Conservation (phyloP, 2,329 filamentous ascomycete species). For the Furcasterigmium furcatum region DNA sequence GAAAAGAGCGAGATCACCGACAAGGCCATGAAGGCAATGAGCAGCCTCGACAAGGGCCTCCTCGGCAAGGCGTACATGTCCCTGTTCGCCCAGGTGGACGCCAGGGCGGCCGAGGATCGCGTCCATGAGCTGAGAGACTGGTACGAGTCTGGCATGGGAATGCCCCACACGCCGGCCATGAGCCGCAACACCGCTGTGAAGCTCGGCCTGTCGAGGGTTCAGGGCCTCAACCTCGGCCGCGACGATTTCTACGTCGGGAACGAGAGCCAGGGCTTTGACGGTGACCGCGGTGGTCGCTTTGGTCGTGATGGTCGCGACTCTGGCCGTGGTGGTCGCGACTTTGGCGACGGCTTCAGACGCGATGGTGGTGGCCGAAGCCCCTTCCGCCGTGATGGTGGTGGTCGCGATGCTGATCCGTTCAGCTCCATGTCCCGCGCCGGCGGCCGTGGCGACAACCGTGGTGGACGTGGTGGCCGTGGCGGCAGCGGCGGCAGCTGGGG, state of each 20-base stretch:
- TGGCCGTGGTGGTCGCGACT: slow-evolving; percentile 5
- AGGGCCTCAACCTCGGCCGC: slow-evolving; percentile 28
- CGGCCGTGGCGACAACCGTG: slow-evolving; percentile 3
- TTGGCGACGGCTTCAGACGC: slow-evolving; percentile 1
- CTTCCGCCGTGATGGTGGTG: slow-evolving; percentile 12
- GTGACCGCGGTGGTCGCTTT: slow-evolving; percentile 8
- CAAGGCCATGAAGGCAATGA: background rate
- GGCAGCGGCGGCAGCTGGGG: slow-evolving; percentile 5
- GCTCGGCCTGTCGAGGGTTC: slow-evolving; percentile 23
- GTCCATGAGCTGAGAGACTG: slow-evolving; percentile 53
- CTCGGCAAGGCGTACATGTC: slow-evolving; percentile 49
- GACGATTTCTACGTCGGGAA: slow-evolving; percentile 3
- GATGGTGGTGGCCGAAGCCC: slow-evolving; percentile 12
- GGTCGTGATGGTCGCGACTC: slow-evolving; percentile 7
- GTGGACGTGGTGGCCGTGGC: slow-evolving; percentile 5
- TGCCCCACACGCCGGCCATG: slow-evolving; percentile 26
- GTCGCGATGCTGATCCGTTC: slow-evolving; percentile 15
- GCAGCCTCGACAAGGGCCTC: slow-evolving; percentile 18
- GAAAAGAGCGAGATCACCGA: slow-evolving; percentile 18
- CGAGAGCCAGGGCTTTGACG: too few relatives aligned
- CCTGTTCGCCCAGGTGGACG: slow-evolving; percentile 48
- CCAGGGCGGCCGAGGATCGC: slow-evolving; percentile 32
- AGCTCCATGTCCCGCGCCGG: slow-evolving; percentile 11
- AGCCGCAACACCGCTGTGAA: slow-evolving; percentile 15
- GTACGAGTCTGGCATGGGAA: slow-evolving; percentile 47